These are phyloP conservation scores for Paulownia fortunei DNA, from an alignment of 257 asterid genomes.

Conservation along the genomic window DNA sequence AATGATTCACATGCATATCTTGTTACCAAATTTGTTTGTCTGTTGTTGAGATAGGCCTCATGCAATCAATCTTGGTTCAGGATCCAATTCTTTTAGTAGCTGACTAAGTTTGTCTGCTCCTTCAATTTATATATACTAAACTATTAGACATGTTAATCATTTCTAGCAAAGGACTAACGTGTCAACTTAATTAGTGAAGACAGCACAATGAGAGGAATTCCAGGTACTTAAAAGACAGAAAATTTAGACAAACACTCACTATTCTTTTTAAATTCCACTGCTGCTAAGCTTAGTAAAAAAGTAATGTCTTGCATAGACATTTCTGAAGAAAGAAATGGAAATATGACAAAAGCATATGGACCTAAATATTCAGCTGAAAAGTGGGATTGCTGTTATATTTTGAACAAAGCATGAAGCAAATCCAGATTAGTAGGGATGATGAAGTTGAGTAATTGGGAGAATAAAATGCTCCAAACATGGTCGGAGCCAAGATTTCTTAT, in stretches of 20 bases:
- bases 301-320: conserved; percentile 1
- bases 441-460: not conserved
- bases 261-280: conserved; percentile 8
- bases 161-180: conserved; percentile 14
- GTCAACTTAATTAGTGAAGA: not conserved
- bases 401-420: not conserved
- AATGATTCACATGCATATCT: not conserved
- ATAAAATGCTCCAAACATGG: not conserved
- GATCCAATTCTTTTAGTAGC: conserved; percentile 17
- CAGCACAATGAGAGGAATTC: not conserved
- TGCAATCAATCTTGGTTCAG: conserved; percentile 14
- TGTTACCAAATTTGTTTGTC: conserved; percentile 26
- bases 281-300: conserved; percentile 13
- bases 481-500: not conserved
- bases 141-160: conserved; percentile 9
- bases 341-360: not conserved
- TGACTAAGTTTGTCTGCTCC: not conserved
- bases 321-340: not conserved
- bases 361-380: conserved; percentile 11
- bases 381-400: conserved; percentile 14
- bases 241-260: not conserved
- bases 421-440: not conserved
- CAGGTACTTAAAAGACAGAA: not conserved
- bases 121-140: conserved; percentile 13
- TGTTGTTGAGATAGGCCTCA: conserved; percentile 9